These are phyloP conservation scores for Otatea glauca DNA, from an alignment of 176 grass and related monocot species.

Conservation along the genomic window DNA sequence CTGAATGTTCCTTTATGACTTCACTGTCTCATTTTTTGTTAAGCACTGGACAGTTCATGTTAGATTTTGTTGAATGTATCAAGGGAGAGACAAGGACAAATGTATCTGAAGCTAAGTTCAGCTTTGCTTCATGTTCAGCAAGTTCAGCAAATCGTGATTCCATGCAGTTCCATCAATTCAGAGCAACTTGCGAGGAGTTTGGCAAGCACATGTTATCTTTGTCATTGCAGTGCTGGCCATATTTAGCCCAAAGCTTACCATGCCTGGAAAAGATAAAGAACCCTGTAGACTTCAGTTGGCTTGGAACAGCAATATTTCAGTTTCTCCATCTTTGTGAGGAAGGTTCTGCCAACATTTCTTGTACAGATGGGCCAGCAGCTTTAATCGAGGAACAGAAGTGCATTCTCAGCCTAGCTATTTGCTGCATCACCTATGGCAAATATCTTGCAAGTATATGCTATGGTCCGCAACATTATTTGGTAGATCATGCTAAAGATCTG, in stretches of 20 bases:
- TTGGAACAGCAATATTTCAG: constrained; percentile 41
- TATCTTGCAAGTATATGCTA: constrained; percentile 82
- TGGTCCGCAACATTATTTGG: constrained; percentile 59
- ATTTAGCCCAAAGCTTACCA: constrained; percentile 54
- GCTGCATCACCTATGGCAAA: constrained; percentile 63
- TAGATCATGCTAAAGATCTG: constrained; percentile 54
- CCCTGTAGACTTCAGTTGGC: constrained; percentile 68
- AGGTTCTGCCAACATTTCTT: constrained; percentile 40
- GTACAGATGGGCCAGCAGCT: constrained; percentile 13
- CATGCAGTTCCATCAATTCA: constrained; percentile 51
- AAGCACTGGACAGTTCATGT: constrained; percentile 57
- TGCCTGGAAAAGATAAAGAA: constrained; percentile 70
- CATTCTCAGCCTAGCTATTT: constrained; percentile 68
- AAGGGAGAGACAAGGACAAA: constrained; percentile 27
- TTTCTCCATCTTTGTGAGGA: constrained; percentile 33
- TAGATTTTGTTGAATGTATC: constrained; percentile 56
- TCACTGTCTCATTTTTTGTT: constrained; percentile 64
- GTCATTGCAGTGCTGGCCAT: constrained; percentile 65
- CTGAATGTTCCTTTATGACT: constrained; percentile 73
- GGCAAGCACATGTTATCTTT: constrained; percentile 48
- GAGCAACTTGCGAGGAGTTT: constrained; percentile 57
- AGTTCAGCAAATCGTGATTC: constrained; percentile 33
- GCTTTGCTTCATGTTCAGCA: constrained; percentile 40
- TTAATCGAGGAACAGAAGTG: constrained; percentile 36
- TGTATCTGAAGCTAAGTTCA: constrained; percentile 32